A percentile compares a stretch with the other conserved stretches of the same genome.
Evolutionary conservation across 345 rosid species (phyloP).

Genomic region (Eutrema japonicum): DNA sequence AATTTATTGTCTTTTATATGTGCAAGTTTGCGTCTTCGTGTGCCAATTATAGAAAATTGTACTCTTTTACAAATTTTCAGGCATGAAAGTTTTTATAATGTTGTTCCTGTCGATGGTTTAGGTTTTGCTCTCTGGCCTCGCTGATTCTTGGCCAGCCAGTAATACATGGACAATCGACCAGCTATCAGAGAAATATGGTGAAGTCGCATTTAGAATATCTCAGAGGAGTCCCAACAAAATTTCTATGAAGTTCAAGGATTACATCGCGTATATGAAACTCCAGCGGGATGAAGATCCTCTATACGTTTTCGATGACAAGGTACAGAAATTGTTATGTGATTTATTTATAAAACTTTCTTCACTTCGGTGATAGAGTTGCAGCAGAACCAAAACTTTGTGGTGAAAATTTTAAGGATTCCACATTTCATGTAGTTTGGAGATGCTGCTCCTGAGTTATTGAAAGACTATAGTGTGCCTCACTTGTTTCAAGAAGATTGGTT

Average conservation of each 20-base stretch:
- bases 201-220: slow-evolving; percentile 76
- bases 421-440: slow-evolving; percentile 78
- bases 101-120: slow-evolving; percentile 38
- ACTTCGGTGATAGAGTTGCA: slow-evolving; percentile 6
- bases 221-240: slow-evolving; percentile 70
- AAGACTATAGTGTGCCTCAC: slow-evolving; percentile 80
- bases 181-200: slow-evolving; percentile 63
- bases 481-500: slow-evolving; percentile 91
- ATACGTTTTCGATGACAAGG: slow-evolving; percentile 93
- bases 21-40: background rate
- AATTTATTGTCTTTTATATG: background rate
- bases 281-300: slow-evolving; percentile 98
- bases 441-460: slow-evolving; percentile 71
- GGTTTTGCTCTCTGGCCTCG: slow-evolving; percentile 82
- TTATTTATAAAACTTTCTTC: slow-evolving; percentile 15
- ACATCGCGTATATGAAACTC: slow-evolving; percentile 67
- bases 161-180: slow-evolving; percentile 80
- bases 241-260: slow-evolving; percentile 81
- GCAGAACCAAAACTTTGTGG: slow-evolving; percentile 2
- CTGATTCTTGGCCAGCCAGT: slow-evolving; percentile 91
- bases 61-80: slow-evolving; percentile 14
- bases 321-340: slow-evolving; percentile 29
- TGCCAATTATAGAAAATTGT: background rate
- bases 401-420: slow-evolving; percentile 24
- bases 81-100: background rate